These are phyloP conservation scores for Hanseniaspora opuntiae DNA, from an alignment of 805 yeast species.

Conservation along the genomic window DNA sequence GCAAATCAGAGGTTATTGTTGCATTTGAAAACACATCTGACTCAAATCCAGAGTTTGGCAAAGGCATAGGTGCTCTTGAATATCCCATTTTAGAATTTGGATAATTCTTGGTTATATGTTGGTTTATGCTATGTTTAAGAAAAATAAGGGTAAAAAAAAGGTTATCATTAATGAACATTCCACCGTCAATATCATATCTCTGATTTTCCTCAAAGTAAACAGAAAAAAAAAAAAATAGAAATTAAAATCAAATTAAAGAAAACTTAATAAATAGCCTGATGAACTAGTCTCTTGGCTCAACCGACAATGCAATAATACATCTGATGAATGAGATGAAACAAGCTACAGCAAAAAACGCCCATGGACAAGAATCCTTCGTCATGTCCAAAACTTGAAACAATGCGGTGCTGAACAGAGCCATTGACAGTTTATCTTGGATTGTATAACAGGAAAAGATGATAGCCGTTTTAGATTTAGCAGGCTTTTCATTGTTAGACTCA, in stretches of 20 bases:
- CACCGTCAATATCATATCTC: too few relatives aligned
- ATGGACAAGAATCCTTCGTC: constrained; percentile 5
- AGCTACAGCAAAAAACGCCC: constrained; percentile 11
- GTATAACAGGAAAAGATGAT: background rate
- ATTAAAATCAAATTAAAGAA: background rate
- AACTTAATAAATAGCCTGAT: background rate
- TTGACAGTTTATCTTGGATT: background rate
- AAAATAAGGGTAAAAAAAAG: background rate
- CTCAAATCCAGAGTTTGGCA: background rate
- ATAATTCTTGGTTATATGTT: background rate
- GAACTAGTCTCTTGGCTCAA: background rate
- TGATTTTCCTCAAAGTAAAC: too few relatives aligned
- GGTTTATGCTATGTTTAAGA: background rate
- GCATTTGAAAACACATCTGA: constrained; percentile 18
- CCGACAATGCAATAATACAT: background rate
- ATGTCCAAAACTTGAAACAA: constrained; percentile 9
- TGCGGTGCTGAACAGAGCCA: background rate
- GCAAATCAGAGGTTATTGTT: constrained; percentile 11
- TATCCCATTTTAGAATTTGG: background rate
- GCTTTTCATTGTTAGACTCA: background rate
- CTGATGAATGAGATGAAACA: constrained; percentile 14
- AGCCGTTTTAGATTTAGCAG: background rate
- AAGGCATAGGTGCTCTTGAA: constrained; percentile 2
- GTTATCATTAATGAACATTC: too few relatives aligned
- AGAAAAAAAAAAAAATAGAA: too few relatives aligned